Evolutionary conservation across 2,329 filamentous ascomycete genomes (phyloP).

Genomic region (Pseudocercospora crystallina): DNA sequence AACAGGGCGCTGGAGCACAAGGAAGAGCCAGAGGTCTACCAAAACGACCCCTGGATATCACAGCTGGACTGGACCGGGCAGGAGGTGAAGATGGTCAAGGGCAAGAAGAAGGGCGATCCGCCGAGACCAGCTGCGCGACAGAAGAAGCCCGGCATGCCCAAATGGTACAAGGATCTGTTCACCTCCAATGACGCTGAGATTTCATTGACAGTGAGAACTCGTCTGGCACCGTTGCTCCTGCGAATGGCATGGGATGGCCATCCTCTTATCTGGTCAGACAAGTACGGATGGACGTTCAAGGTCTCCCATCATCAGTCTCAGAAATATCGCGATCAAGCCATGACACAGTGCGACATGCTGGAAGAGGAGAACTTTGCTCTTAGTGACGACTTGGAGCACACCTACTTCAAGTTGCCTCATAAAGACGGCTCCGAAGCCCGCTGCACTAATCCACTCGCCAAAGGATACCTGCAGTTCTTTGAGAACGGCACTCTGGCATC

Average conservation of each 20-base stretch:
- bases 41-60: slow-evolving; percentile 81
- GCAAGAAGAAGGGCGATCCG: slow-evolving; percentile 80
- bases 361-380: slow-evolving; percentile 69
- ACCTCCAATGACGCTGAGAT: slow-evolving; percentile 67
- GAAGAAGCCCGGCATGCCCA: slow-evolving; percentile 91
- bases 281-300: slow-evolving; percentile 88
- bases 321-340: slow-evolving; percentile 69
- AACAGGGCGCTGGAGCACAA: slow-evolving; percentile 76
- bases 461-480: slow-evolving; percentile 86
- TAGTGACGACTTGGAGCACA: slow-evolving; percentile 62
- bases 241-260: slow-evolving; percentile 85
- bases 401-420: slow-evolving; percentile 92
- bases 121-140: slow-evolving; percentile 76
- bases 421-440: slow-evolving; percentile 87
- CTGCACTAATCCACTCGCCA: slow-evolving; percentile 85
- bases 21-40: slow-evolving; percentile 65
- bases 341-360: slow-evolving; percentile 72
- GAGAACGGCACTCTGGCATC: slow-evolving; percentile 86
- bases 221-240: slow-evolving; percentile 81
- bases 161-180: slow-evolving; percentile 95
- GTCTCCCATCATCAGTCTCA: slow-evolving; percentile 63
- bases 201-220: slow-evolving; percentile 77
- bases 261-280: slow-evolving; percentile 89
- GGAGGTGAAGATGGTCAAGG: slow-evolving; percentile 86
- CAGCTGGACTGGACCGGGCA: slow-evolving; percentile 97